phyloP scores from a whole-genome alignment of 1,139 yeast species.

The Sugiyamaella castrensis region DNA sequence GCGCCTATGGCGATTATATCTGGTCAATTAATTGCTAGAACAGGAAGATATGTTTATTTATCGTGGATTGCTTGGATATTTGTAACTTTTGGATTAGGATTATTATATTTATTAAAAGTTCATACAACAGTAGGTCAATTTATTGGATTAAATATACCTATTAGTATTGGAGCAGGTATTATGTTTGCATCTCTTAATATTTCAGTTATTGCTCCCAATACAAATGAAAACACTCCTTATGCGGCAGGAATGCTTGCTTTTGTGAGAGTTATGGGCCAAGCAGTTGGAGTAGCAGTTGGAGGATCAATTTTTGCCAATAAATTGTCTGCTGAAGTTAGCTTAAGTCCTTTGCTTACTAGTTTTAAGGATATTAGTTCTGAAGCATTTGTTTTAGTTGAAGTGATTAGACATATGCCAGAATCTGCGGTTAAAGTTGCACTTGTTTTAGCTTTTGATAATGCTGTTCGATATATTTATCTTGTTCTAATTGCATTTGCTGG shows the following conservation, averaged over 20 bases:
- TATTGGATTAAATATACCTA: constrained; percentile 53
- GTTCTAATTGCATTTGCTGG: constrained; percentile 27
- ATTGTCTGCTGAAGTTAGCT: constrained; percentile 19
- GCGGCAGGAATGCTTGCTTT: constrained; percentile 53
- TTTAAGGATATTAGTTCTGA: constrained; percentile 18
- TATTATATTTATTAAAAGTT: constrained; percentile 44
- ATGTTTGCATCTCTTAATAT: constrained; percentile 41
- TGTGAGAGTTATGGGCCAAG: constrained; percentile 49
- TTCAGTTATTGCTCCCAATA: constrained; percentile 53
- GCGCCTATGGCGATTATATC: constrained; percentile 47
- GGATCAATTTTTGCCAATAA: constrained; percentile 47
- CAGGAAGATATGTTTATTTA: constrained; percentile 40
- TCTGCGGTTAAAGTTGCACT: constrained; percentile 20
- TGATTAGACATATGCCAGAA: constrained; percentile 21
- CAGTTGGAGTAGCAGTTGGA: constrained; percentile 49
- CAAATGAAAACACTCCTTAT: constrained; percentile 50
- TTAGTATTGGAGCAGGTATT: constrained; percentile 55
- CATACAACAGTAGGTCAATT: constrained; percentile 42
- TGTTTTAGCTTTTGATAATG: constrained; percentile 20
- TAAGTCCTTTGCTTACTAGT: constrained; percentile 16
- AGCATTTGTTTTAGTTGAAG: constrained; percentile 26
- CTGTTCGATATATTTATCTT: constrained; percentile 25
- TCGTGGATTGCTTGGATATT: constrained; percentile 44
- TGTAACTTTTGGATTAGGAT: constrained; percentile 54
- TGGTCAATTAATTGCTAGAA: constrained; percentile 47